Evolutionary conservation across 1,139 yeast genomes (phyloP).

Genomic region (Martiniozyma asiatica): DNA sequence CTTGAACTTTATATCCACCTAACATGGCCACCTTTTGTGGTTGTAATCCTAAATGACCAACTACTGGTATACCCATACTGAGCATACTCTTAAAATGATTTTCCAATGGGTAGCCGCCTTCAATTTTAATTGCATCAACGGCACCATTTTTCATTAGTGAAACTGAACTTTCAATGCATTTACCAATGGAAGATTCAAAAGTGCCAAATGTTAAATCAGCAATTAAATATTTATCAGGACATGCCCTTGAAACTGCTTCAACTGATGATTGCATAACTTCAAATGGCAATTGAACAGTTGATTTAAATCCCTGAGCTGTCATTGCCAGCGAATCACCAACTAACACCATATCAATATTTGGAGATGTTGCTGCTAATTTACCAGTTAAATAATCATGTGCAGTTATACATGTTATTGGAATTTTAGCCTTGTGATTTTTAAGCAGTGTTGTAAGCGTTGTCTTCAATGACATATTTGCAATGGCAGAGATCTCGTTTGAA

Average conservation of each 20-base stretch:
- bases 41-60: conserved; percentile 87
- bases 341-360: conserved; percentile 52
- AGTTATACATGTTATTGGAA: conserved; percentile 63
- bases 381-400: conserved; percentile 84
- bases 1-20: conserved; percentile 88
- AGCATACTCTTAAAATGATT: conserved; percentile 40
- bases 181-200: conserved; percentile 52
- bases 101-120: conserved; percentile 57
- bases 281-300: conserved; percentile 62
- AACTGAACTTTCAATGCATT: conserved; percentile 58
- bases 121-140: conserved; percentile 76
- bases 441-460: not conserved
- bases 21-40: conserved; percentile 74
- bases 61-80: conserved; percentile 70
- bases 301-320: conserved; percentile 76
- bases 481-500: too few relatives aligned
- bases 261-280: conserved; percentile 76
- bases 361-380: conserved; percentile 52
- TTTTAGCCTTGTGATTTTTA: conserved; percentile 12
- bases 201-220: conserved; percentile 89
- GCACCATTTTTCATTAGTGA: conserved; percentile 48
- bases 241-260: conserved; percentile 65
- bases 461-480: not conserved
- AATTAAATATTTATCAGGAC: conserved; percentile 50
- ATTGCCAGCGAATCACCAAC: conserved; percentile 91